Conservation (phyloP, 2,329 filamentous ascomycete genomes). For the Cercospora citrullina region DNA sequence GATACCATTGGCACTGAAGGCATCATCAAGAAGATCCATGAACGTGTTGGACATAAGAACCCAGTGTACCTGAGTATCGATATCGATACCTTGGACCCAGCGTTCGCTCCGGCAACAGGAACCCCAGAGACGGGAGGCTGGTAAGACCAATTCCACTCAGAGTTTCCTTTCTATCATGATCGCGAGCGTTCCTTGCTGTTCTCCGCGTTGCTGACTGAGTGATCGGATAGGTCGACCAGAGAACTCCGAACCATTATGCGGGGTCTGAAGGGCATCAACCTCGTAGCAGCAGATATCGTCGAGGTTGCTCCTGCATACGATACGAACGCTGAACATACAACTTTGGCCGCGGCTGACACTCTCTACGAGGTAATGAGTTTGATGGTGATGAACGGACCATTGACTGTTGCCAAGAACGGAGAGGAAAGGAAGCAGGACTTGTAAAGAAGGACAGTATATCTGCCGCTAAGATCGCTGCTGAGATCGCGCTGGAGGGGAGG, state of each 20-base stretch:
- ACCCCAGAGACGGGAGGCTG: conserved; percentile 76
- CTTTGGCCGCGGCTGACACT: conserved; percentile 79
- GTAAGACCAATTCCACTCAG: conserved; percentile 33
- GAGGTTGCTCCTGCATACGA: conserved; percentile 91
- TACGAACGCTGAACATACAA: conserved; percentile 75
- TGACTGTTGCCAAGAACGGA: conserved; percentile 50
- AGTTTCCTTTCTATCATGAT: background rate
- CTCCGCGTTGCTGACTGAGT: background rate
- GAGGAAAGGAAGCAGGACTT: conserved; percentile 27
- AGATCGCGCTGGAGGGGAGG: no score
- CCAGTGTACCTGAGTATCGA: conserved; percentile 83
- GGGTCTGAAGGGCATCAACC: conserved; percentile 67
- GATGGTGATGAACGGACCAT: conserved; percentile 71
- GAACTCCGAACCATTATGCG: conserved; percentile 71
- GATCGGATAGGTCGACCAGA: conserved; percentile 54
- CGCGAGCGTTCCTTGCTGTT: no score
- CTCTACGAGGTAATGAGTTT: conserved; percentile 80
- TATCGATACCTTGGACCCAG: conserved; percentile 85
- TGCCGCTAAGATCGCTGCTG: no score
- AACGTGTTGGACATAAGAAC: conserved; percentile 64
- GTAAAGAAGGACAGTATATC: conserved; percentile 6
- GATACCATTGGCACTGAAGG: conserved; percentile 66
- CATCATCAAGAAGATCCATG: conserved; percentile 75
- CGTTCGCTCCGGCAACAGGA: conserved; percentile 73
- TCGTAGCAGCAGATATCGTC: conserved; percentile 82